phyloP scores from a whole-genome alignment of 176 grass and related monocot genomes.

The Cymbopogon citratus region DNA sequence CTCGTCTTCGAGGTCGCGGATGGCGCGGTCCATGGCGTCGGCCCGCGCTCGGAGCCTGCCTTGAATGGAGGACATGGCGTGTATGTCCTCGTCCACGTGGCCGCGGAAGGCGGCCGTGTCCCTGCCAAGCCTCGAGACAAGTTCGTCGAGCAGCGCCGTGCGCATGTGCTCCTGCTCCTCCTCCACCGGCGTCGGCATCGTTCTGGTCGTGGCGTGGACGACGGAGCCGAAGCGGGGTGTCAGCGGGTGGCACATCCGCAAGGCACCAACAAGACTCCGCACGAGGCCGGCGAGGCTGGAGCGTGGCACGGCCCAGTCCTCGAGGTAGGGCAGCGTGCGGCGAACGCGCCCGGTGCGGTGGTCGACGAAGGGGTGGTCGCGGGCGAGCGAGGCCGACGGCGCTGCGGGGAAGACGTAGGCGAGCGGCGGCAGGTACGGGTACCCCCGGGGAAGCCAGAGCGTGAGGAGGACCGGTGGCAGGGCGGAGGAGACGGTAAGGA shows the following conservation, averaged over 20 bases:
- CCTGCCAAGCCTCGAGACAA: neutral
- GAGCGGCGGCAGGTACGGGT: conserved; percentile 16
- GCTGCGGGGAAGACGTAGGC: conserved; percentile 18
- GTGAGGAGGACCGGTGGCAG: conserved; percentile 26
- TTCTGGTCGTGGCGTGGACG: neutral
- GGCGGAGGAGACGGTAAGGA: conserved; percentile 1
- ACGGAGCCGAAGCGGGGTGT: neutral
- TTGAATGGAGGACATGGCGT: neutral
- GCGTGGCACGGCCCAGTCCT: conserved; percentile 10
- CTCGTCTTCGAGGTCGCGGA: conserved; percentile 21
- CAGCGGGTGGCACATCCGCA: conserved; percentile 17
- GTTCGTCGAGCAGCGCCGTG: neutral
- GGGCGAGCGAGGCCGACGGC: neutral
- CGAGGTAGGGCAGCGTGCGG: conserved; percentile 11
- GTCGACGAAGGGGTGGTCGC: conserved; percentile 36
- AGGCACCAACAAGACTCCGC: neutral
- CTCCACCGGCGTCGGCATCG: neutral
- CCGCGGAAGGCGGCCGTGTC: neutral
- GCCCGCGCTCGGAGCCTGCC: neutral
- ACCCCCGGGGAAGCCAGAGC: conserved; percentile 19
- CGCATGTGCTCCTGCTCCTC: neutral
- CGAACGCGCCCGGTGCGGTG: conserved; percentile 7
- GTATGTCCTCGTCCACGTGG: neutral
- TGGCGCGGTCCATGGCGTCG: neutral
- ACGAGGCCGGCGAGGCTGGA: conserved; percentile 19